phyloP scores from a whole-genome alignment of 169 alveolate genomes.

The Eimeria necatrix region DNA sequence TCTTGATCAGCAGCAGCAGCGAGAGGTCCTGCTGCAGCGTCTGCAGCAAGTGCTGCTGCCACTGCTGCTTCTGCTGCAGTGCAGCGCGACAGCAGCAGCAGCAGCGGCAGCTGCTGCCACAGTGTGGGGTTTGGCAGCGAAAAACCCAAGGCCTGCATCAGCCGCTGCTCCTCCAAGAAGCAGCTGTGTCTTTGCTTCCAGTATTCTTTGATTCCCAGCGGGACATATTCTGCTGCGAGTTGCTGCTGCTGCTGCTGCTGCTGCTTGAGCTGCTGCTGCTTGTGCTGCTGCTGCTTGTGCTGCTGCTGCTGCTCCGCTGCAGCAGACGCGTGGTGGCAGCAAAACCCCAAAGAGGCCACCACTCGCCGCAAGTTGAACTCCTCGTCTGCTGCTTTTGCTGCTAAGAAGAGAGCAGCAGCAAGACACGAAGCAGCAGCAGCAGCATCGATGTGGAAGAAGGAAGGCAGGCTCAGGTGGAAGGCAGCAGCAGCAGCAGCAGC shows the following conservation, averaged over 20 bases:
- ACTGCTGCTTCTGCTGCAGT: slow-evolving; percentile 48
- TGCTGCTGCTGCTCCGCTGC: slow-evolving; percentile 50
- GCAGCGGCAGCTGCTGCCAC: slow-evolving; percentile 65
- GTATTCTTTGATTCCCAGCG: slow-evolving; percentile 74
- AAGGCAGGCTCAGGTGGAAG: slow-evolving; percentile 30
- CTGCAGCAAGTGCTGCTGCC: slow-evolving; percentile 29
- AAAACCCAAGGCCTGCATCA: slow-evolving; percentile 75
- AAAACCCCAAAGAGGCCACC: slow-evolving; percentile 57
- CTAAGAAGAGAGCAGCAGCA: slow-evolving; percentile 71
- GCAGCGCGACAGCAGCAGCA: slow-evolving; percentile 47
- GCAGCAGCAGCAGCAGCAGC: slow-evolving; percentile 75
- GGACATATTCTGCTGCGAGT: slow-evolving; percentile 25
- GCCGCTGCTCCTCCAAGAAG: slow-evolving; percentile 73
- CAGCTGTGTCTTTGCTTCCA: slow-evolving; percentile 75
- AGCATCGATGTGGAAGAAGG: slow-evolving; percentile 65
- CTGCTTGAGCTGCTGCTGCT: slow-evolving; percentile 21
- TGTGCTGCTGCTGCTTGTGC: slow-evolving; percentile 54
- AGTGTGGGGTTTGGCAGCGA: slow-evolving; percentile 34
- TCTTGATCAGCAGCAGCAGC: slow-evolving; percentile 5
- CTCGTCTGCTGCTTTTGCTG: slow-evolving; percentile 67
- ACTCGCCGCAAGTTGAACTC: slow-evolving; percentile 69
- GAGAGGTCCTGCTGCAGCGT: slow-evolving; percentile 63
- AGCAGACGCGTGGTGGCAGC: slow-evolving; percentile 65
- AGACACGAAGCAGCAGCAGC: slow-evolving; percentile 57
- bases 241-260: slow-evolving; percentile 51